A percentile compares a stretch with the other conserved stretches of the same genome.
Evolutionary conservation across 2,329 filamentous ascomycete species (phyloP).

Genomic region (Exophiala alcalophila): DNA sequence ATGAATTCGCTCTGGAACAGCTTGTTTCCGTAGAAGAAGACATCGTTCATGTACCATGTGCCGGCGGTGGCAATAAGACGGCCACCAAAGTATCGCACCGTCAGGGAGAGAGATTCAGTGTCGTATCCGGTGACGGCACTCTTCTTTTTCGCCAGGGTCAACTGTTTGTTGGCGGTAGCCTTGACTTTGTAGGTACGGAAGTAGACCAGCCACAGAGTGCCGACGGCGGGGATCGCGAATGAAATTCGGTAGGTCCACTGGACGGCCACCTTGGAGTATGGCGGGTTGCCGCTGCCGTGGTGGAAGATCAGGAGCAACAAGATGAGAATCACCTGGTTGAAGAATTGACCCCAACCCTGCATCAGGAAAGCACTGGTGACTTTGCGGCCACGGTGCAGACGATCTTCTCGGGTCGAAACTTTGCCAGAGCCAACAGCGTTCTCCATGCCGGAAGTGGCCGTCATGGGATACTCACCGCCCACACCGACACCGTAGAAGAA

Average conservation of each 20-base stretch:
- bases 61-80: slow-evolving; percentile 83
- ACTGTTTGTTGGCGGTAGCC: slow-evolving; percentile 71
- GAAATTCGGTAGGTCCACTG: slow-evolving; percentile 92
- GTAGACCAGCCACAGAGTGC: slow-evolving; percentile 92
- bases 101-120: slow-evolving; percentile 72
- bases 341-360: slow-evolving; percentile 96
- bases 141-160: slow-evolving; percentile 80
- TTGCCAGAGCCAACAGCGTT: slow-evolving; percentile 81
- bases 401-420: slow-evolving; percentile 85
- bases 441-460: slow-evolving; percentile 91
- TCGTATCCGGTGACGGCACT: slow-evolving; percentile 88
- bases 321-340: slow-evolving; percentile 90
- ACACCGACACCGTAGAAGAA: slow-evolving; percentile 79
- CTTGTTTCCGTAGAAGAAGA: slow-evolving; percentile 99
- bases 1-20: slow-evolving; percentile 94
- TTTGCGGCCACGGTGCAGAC: slow-evolving; percentile 91
- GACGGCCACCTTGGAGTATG: slow-evolving; percentile 72
- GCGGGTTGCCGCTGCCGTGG: slow-evolving; percentile 69
- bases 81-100: slow-evolving; percentile 78
- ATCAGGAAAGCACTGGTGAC: slow-evolving; percentile 95
- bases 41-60: slow-evolving; percentile 92
- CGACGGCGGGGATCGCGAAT: slow-evolving; percentile 85
- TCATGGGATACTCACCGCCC: slow-evolving; percentile 73
- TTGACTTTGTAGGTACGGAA: slow-evolving; percentile 96
- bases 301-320: slow-evolving; percentile 85